A percentile compares a stretch with the other conserved stretches of the same genome.
phyloP scores from a whole-genome alignment of 2,329 filamentous ascomycete genomes.

The Alternaria infectoria region DNA sequence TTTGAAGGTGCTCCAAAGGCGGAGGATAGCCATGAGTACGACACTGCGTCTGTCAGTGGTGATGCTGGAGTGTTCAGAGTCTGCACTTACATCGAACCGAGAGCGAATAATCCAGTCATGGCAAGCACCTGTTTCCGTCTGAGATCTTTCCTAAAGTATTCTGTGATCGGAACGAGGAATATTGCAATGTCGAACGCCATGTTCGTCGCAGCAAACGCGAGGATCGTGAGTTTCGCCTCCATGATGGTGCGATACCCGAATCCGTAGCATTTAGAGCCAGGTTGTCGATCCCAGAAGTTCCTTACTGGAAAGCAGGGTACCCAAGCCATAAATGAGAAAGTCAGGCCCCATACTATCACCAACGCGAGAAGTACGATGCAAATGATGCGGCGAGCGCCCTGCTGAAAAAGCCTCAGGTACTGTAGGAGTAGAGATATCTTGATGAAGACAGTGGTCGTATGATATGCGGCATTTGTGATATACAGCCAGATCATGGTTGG shows the following conservation, averaged over 20 bases:
- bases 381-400: slow-evolving; percentile 23
- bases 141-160: slow-evolving; percentile 31
- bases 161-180: slow-evolving; percentile 34
- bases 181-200: slow-evolving; percentile 41
- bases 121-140: slow-evolving; percentile 33
- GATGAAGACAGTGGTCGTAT: slow-evolving; percentile 37
- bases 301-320: slow-evolving; percentile 37
- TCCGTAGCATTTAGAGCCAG: slow-evolving; percentile 33
- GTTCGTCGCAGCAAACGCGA: slow-evolving; percentile 35
- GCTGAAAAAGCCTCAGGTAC: slow-evolving; percentile 41
- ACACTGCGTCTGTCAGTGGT: slow-evolving; percentile 24
- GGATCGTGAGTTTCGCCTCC: slow-evolving; percentile 24
- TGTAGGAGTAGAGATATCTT: slow-evolving; percentile 46
- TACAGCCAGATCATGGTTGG: slow-evolving; percentile 33
- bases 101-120: slow-evolving; percentile 32
- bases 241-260: slow-evolving; percentile 22
- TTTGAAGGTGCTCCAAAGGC: slow-evolving; percentile 35
- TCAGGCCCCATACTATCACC: slow-evolving; percentile 34
- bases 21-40: slow-evolving; percentile 37
- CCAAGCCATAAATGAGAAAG: slow-evolving; percentile 38
- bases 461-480: slow-evolving; percentile 34
- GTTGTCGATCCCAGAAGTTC: slow-evolving; percentile 24
- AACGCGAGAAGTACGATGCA: slow-evolving; percentile 21
- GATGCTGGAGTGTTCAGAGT: not conserved
- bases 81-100: slow-evolving; percentile 32